Base-by-base conservation (phyloP, 1,284 basidiomycete genomes). In the Cutaneotrichosporon sp. region DNA sequence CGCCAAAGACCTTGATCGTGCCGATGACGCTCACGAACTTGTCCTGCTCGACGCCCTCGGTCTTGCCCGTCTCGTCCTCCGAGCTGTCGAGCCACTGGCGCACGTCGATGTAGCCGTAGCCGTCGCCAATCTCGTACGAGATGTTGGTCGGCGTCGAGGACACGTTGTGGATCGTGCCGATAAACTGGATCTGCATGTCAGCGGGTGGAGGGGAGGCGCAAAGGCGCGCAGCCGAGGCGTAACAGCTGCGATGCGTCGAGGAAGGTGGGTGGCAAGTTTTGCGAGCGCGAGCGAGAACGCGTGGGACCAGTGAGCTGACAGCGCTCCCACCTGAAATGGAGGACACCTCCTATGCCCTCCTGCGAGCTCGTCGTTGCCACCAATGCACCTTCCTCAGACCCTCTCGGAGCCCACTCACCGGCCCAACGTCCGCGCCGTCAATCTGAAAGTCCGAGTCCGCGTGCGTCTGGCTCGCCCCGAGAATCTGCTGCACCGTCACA, bases 401-500 rank as follows among this genome's bases (percentile, higher is more conserved):
- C n/a, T n/a, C n/a, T n/a, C n/a, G n/a, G n/a, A n/a, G n/a, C n/a
- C 22, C 18, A 27, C 59, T 54, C 43, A 62, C 58, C 2, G 42
- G 25, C 24, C 88, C 88, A 59, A 95, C 83, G 66, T 95, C 91
- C 6, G 84, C 80, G 24, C 87, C 88, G 66, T 95, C 92, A 52
- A 97, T 84, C 58, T 83, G 84, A 85, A 93, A 95, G 56, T 95
- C 91, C 2, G 92, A 88, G 68, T 98, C 95, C 0, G 88, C 83
- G 73, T 97, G 91, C 7, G 87, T 84, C 81, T 97, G 93, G 34
- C 82, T 83, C 2, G 94, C 91, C 66, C 86, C 85, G 52, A 84
- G 72, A 53, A 97, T 83, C 77, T 97, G 93, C 58, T 87, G 85
- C 69, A 94, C 84, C 4, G 91, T 95, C 49, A 97, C 85, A 6